Percentiles rank a stretch among this genome's conserved stretches.
These are phyloP conservation scores for Acanthamoeba divionensis DNA, from an alignment of 208 protist genomes.

Conservation along the genomic window DNA sequence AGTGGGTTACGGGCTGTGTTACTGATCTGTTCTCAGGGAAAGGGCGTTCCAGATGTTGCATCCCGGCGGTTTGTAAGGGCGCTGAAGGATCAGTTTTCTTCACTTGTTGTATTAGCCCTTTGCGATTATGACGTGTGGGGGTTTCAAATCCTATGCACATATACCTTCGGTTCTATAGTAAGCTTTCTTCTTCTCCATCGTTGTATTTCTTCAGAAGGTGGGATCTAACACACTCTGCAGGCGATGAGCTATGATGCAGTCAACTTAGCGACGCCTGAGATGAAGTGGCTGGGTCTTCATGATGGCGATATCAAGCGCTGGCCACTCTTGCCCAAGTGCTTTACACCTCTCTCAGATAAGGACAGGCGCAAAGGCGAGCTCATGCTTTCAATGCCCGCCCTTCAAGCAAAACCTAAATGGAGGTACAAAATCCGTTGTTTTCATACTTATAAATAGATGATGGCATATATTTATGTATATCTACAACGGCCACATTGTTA, in stretches of 20 bases:
- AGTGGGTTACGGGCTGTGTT: background rate
- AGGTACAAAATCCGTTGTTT: background rate
- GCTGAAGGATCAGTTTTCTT: background rate
- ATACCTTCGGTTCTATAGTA: constrained; percentile 2
- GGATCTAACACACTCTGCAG: background rate
- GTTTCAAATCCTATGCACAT: constrained; percentile 29
- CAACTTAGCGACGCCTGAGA: background rate
- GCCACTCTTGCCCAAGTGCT: background rate
- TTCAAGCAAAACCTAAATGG: constrained; percentile 15
- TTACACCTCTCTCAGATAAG: background rate
- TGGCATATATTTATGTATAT: background rate
- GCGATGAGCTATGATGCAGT: constrained; percentile 15
- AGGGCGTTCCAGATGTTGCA: constrained; percentile 5
- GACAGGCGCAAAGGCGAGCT: background rate
- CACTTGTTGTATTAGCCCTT: background rate
- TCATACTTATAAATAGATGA: too few relatives aligned
- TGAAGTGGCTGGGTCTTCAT: background rate
- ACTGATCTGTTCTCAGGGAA: background rate
- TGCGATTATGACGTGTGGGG: constrained; percentile 40
- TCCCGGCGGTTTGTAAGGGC: background rate
- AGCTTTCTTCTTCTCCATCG: background rate
- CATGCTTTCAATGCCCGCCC: constrained; percentile 20
- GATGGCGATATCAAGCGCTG: background rate
- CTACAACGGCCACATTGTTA: too few relatives aligned
- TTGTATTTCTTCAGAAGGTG: background rate